Evolutionary conservation across 352 stramenopile genomes (phyloP), one percentile per base, ranked within the genome.

Genomic region (Phytophthora crassamura): DNA sequence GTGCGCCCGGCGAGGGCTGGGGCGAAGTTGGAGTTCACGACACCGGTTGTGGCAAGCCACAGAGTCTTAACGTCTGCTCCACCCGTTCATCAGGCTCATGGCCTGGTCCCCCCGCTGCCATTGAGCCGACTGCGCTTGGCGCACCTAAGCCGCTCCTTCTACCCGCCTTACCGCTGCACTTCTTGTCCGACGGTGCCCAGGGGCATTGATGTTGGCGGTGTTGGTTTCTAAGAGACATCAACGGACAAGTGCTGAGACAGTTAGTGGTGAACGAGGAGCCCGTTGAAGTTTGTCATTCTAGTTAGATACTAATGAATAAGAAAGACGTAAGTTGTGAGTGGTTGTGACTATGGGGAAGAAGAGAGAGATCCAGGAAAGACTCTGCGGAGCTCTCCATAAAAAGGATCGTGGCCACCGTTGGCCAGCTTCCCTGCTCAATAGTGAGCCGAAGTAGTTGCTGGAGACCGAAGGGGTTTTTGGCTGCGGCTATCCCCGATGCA

Each of bases 151-250:
- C n/a, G n/a, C n/a, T n/a, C n/a, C n/a, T n/a, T n/a, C n/a, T n/a
- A n/a, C n/a, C n/a, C n/a, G n/a, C n/a, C n/a, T n/a, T n/a, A n/a
- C n/a, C n/a, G n/a, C n/a, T n/a, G n/a, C n/a, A n/a, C n/a, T n/a
- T n/a, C n/a, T n/a, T n/a, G n/a, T n/a, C n/a, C n/a, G n/a, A n/a
- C n/a, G n/a, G n/a, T n/a, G n/a, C n/a, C n/a, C n/a, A n/a, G n/a
- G n/a, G n/a, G n/a, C n/a, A n/a, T n/a, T n/a, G n/a, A n/a, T n/a
- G n/a, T n/a, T n/a, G n/a, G n/a, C n/a, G n/a, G n/a, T n/a, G n/a
- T n/a, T n/a, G n/a, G n/a, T n/a, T n/a, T n/a, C n/a, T 33, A 49
- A 18, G 42, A 49, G 42, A 49, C 42, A 47, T 47, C 41, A 47
- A 47, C 18, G 41, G 25, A 22, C 41, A 16, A 22, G 15, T 30